phyloP scores from a whole-genome alignment of 73 alveolate genomes.

The Stentor roeselii region DNA sequence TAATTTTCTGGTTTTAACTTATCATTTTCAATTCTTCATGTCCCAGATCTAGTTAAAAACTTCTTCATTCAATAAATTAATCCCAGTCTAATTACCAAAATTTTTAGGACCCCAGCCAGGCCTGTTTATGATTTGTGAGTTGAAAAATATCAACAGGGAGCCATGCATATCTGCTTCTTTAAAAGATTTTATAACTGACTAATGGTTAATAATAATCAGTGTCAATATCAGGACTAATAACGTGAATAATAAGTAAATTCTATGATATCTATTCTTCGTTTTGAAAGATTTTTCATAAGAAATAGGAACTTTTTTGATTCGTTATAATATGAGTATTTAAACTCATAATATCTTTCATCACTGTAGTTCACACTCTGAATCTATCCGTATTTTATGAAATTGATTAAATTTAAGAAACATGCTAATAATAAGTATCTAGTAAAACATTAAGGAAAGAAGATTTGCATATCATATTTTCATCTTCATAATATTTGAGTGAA shows the following conservation, averaged over 20 bases:
- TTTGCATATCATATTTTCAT: too few species aligned
- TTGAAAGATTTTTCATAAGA: background rate
- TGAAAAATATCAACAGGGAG: background rate
- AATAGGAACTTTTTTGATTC: background rate
- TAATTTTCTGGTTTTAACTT: too few species aligned
- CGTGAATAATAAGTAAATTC: background rate
- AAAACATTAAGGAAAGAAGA: too few species aligned
- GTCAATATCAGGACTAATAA: conserved; percentile 1
- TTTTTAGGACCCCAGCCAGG: too few species aligned
- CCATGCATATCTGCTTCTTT: background rate
- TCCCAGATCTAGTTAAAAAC: too few species aligned
- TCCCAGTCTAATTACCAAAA: too few species aligned
- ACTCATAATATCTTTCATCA: background rate
- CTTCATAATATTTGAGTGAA: too few species aligned
- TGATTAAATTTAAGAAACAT: too few species aligned
- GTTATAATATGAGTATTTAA: background rate
- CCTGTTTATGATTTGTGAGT: too few species aligned
- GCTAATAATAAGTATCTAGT: too few species aligned
- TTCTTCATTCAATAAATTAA: too few species aligned
- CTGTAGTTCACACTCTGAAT: background rate
- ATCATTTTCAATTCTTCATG: too few species aligned
- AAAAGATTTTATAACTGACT: background rate
- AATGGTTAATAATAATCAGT: background rate
- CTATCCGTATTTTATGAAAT: background rate
- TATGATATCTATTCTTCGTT: background rate